Base-by-base conservation (phyloP, 176 grass and related monocot genomes). In the Zea mays region DNA sequence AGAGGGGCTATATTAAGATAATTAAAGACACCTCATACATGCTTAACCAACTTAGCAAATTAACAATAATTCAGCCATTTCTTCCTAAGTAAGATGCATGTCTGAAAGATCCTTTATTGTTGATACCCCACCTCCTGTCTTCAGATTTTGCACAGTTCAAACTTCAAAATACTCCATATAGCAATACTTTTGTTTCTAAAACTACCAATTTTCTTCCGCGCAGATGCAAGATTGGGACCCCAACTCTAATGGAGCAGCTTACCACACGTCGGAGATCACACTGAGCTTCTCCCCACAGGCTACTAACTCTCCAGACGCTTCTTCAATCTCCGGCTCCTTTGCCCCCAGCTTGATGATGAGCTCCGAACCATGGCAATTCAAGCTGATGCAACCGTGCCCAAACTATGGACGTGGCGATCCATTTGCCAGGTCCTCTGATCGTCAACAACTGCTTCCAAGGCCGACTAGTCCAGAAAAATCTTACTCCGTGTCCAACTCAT, bases 241-340 rank as follows among this genome's bases (percentile, higher is more conserved):
- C 5, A 75, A 58, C 17, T 75, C 42, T 48, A 81, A 47, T 71
- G 80, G 41, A 85, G 19, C 63, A 5, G 64, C 65, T 57, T 34
- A 86, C 20, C 81, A 79, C 61, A 64, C 91, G n/a, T 92, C 91
- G 0, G 87, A 94, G 72, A 85, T 92, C 19, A 92, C 95, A 12
- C 27, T 98, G 76, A 90, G 84, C 73, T 92, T 94, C 85, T 84
- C 87, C 8, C 86, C 73, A 8, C 86, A 72, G 43, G 40, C 8
- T 27, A 59, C 48, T 10, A 47, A 65, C 37, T 81, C 80, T 39
- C 72, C 80, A 15, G 57, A 75, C 9, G 41, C 81, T 84, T 77
- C 88, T 56, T 79, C 76, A 19, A 35, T 46, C 60, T 83, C 78
- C 7, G 65, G 57, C 27, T 58, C 55, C 55, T 85, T 83, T 19